Evolutionary conservation across 345 rosid species (phyloP), one percentile per base, ranked within the genome.

Genomic region (Pistacia vera): DNA sequence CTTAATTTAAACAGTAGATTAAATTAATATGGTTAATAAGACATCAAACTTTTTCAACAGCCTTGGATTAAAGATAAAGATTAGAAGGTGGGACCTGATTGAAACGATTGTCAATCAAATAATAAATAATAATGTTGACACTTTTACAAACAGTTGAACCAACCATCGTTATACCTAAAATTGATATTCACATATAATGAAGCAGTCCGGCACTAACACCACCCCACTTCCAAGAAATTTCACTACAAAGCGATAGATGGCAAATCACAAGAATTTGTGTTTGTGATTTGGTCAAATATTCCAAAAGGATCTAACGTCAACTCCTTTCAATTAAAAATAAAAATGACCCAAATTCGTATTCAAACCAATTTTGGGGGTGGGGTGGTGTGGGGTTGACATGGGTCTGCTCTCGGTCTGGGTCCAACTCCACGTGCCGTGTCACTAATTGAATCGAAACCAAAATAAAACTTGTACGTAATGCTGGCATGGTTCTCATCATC

Each of bases 231-330:
- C 68, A 51, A 75, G 61, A 63, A 66, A 46, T 33, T 64, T 52
- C 46, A 5, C 2, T 4, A 30, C 2, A 77, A 71, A 77, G 73
- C 69, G 73, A 78, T 28, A 16, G 70, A 35, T 58, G 25, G 48
- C 41, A 67, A 52, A 61, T 17, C 30, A 62, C 33, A 36, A 33
- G 52, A 36, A 62, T 49, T 61, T 78, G 67, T 28, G 69, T n/a
- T 54, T 5, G 5, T 18, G 44, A 56, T 55, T 71, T 46, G 69
- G 74, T 71, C 82, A n/a, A 70, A 65, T 41, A 51, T 72, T 72
- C n/a, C 72, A 36, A 72, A 25, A 77, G 75, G 75, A 77, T 80
- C 83, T 66, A 74, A 74, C 71, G 79, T 81, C 83, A 72, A 75
- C 5, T 78, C 83, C 62, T 12, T 22, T 33, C 14, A 65, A 22